phyloP scores from a whole-genome alignment of 2,329 filamentous ascomycete species.

The Tolypocladium tundrense region DNA sequence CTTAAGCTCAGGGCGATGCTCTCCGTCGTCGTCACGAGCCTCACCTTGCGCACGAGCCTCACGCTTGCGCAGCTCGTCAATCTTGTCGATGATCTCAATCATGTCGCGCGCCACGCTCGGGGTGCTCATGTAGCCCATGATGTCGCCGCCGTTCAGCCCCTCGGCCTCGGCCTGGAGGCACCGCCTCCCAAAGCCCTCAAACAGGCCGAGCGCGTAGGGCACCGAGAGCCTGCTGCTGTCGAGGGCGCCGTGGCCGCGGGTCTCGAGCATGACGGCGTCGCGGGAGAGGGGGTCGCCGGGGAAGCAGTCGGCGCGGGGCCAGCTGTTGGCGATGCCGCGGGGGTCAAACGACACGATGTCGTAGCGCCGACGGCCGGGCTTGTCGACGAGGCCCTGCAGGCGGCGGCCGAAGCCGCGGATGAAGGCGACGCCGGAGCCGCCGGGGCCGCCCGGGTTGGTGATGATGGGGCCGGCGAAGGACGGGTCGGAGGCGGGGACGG shows the following conservation, averaged over 20 bases:
- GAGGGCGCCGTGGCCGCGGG: constrained; percentile 18
- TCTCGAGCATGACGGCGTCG: constrained; percentile 17
- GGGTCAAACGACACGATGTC: constrained; percentile 35
- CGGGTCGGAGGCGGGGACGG: constrained; percentile 24
- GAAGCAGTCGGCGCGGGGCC: constrained; percentile 29
- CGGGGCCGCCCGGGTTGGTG: constrained; percentile 34
- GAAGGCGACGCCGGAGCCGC: constrained; percentile 26
- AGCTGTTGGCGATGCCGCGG: constrained; percentile 26
- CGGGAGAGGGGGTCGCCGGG: constrained; percentile 17
- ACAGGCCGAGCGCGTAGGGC: constrained; percentile 15
- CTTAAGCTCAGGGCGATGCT: constrained; percentile 4
- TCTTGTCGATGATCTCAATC: constrained; percentile 31
- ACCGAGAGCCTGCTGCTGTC: constrained; percentile 9
- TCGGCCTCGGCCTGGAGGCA: constrained; percentile 13
- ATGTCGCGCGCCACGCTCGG: constrained; percentile 31
- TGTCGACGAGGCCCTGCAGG: constrained; percentile 19
- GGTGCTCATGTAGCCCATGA: constrained; percentile 24
- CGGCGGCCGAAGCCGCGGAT: constrained; percentile 13
- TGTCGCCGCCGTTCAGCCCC: constrained; percentile 9
- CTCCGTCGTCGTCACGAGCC: background rate
- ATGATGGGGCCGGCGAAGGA: constrained; percentile 32
- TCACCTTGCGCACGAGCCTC: constrained; percentile 3
- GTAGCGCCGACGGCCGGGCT: constrained; percentile 21
- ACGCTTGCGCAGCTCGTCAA: constrained; percentile 21
- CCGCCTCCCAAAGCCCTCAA: constrained; percentile 14